phyloP scores from a whole-genome alignment of 352 stramenopile genomes.

The Phytophthora cryptogea region DNA sequence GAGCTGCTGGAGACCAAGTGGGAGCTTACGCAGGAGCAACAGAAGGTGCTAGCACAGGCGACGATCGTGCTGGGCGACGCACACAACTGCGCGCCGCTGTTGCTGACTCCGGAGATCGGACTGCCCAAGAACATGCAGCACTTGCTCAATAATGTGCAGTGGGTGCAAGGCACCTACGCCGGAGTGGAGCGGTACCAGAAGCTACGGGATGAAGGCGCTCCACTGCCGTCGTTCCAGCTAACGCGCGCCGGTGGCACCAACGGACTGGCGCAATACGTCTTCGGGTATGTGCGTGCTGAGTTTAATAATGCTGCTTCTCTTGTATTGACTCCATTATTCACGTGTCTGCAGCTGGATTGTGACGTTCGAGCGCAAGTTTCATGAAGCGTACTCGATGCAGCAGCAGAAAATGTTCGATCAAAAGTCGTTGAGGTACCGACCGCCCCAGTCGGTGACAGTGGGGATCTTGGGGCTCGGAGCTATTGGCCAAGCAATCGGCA shows the following conservation, averaged over 20 bases:
- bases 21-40: constrained; percentile 39
- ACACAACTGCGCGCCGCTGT: constrained; percentile 42
- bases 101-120: constrained; percentile 32
- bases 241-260: constrained; percentile 67
- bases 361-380: constrained; percentile 65
- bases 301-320: not conserved
- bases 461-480: constrained; percentile 57
- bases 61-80: constrained; percentile 58
- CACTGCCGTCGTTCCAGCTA: constrained; percentile 40
- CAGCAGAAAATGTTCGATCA: constrained; percentile 40
- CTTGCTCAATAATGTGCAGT: constrained; percentile 48
- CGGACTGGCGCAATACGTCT: constrained; percentile 70
- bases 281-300: constrained; percentile 39
- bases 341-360: constrained; percentile 50
- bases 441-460: constrained; percentile 55
- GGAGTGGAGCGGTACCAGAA: constrained; percentile 60
- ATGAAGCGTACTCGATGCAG: constrained; percentile 50
- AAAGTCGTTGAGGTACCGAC: constrained; percentile 47
- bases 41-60: constrained; percentile 43
- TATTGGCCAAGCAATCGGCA: constrained; percentile 68
- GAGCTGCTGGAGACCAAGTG: constrained; percentile 26
- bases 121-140: constrained; percentile 32
- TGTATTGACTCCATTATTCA: not conserved
- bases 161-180: constrained; percentile 70
- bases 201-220: constrained; percentile 12